phyloP scores from a whole-genome alignment of 495 filamentous ascomycete genomes.

The Aspergillus campestris region DNA sequence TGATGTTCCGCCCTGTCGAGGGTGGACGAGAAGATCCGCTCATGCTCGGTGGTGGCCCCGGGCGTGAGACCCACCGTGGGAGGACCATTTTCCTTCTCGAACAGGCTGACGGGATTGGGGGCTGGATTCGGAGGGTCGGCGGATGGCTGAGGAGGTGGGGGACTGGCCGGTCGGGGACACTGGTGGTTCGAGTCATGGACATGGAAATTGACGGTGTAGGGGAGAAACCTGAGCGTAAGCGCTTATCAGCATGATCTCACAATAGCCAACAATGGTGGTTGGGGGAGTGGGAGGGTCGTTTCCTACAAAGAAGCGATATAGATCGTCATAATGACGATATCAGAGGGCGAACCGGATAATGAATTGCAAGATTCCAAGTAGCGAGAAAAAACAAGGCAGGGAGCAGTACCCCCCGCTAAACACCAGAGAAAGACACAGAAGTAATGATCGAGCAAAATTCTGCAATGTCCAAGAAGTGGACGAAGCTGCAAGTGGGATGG shows the following conservation, averaged over 20 bases:
- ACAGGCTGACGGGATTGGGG: conserved; percentile 32
- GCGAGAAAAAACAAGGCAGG: conserved; percentile 15
- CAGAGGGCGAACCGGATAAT: conserved; percentile 5
- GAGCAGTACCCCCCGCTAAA: background rate
- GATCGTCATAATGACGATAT: conserved; percentile 57
- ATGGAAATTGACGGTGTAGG: conserved; percentile 78
- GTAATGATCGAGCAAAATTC: no score
- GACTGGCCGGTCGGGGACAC: conserved; percentile 12
- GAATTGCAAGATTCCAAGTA: conserved; percentile 12
- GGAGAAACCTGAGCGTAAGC: conserved; percentile 60
- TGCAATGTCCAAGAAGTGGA: no score
- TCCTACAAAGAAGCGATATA: conserved; percentile 80
- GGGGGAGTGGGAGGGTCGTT: background rate
- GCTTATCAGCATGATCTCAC: conserved; percentile 6
- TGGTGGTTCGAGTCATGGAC: conserved; percentile 21
- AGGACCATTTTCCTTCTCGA: conserved; percentile 35
- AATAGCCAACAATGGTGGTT: background rate
- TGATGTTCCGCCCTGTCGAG: conserved; percentile 25
- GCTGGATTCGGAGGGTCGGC: conserved; percentile 24
- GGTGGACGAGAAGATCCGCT: conserved; percentile 47
- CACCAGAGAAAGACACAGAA: no score
- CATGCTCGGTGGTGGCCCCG: conserved; percentile 51
- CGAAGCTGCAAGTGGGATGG: no score
- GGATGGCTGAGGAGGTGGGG: conserved; percentile 28
- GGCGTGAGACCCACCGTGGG: conserved; percentile 37